Evolutionary conservation across 441 rosid genomes (phyloP), one percentile per base, ranked within the genome.

Genomic region (Brassica hybrid): DNA sequence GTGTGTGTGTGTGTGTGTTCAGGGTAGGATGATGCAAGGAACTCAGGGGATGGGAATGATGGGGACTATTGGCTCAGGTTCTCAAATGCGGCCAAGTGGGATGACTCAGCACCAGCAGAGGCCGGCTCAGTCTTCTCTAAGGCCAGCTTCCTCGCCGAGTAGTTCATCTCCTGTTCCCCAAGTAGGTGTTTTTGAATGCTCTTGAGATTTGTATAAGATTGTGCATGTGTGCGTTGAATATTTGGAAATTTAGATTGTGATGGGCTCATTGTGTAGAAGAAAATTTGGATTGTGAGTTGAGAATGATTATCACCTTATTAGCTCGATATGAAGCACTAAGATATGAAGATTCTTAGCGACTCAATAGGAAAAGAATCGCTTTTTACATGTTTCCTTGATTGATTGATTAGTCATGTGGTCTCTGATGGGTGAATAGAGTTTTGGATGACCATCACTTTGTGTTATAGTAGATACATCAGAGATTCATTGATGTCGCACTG

Each of bases 51-150:
- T n/a, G 25, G 93, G 92, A 69, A 85, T 79, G 86, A 85, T 87
- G 75, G 88, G 93, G 21, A 78, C 96, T 6, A 68, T 89, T 76
- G 86, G 87, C 78, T 85, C 97, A 1, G 83, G 85, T 73, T 83
- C 95, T 19, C 89, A 86, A 76, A 75, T 92, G 83, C 85, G 97
- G 64, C 91, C 97, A 9, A 83, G 82, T 84, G 98, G 90, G 36
- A 82, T 90, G 83, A 74, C 87, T 79, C 90, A 83, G 72, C 94
- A 88, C 79, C 97, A 84, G 71, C 94, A 83, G 82, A 92, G 97
- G 70, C 93, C 97, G 16, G 43, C 80, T 75, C 97, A 82, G 38
- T 83, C 92, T 52, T 70, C 95, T 75, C 70, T 88, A 67, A 86
- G 95, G 69, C 87, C 92, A 19, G 71, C 83, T 54, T 73, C 92